Conservation (phyloP, 225 moss, liverwort and hornwort species). For the Pseudisothecium myosuroides region DNA sequence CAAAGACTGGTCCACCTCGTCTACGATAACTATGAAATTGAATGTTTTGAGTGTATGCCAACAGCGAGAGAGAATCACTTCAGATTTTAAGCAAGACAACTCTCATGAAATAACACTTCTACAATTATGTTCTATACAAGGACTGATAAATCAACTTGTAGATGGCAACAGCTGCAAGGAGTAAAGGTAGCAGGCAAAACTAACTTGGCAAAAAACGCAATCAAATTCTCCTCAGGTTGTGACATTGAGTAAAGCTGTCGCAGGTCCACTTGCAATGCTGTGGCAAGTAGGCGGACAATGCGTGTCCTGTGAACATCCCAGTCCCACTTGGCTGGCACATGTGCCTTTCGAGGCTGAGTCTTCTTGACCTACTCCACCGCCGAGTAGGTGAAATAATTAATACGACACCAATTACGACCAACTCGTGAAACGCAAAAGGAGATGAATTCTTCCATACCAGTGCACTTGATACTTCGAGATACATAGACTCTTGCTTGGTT, state of each 20-base stretch:
- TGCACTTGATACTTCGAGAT: background rate
- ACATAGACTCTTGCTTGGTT: background rate
- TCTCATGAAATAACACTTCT: background rate
- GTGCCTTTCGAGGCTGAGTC: conserved; percentile 68
- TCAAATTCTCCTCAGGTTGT: conserved; percentile 67
- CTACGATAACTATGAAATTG: background rate
- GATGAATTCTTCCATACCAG: background rate
- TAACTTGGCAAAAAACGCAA: conserved; percentile 73
- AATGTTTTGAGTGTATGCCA: background rate
- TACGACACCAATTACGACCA: background rate
- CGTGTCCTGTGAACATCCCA: conserved; percentile 69
- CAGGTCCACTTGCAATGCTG: conserved; percentile 76
- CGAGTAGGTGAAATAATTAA: background rate
- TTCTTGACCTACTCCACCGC: conserved; percentile 31
- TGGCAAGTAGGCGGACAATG: conserved; percentile 65
- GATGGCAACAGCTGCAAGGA: background rate
- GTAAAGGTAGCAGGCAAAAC: conserved; percentile 6
- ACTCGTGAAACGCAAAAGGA: background rate
- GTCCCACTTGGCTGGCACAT: conserved; percentile 87
- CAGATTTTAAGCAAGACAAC: background rate
- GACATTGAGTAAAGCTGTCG: conserved; percentile 64
- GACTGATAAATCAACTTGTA: background rate
- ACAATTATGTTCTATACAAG: background rate
- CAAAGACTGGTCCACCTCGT: background rate
- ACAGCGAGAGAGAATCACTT: background rate